Percentiles rank a stretch among this genome's conserved stretches.
phyloP scores from a whole-genome alignment of 805 yeast species.

The Starmerella floricola region DNA sequence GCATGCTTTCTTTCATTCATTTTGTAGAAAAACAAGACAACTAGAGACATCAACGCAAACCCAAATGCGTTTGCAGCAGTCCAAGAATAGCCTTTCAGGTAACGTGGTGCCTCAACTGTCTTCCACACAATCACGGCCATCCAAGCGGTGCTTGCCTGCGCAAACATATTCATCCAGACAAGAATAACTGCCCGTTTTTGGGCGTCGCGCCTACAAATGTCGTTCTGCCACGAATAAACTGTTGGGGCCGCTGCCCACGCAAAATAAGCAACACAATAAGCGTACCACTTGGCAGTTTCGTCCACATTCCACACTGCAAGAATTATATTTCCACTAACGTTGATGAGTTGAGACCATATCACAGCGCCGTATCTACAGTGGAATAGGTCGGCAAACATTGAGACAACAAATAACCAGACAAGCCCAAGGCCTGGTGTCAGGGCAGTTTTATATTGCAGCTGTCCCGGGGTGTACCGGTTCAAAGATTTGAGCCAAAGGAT shows the following conservation, averaged over 20 bases:
- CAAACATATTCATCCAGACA: conserved; percentile 40
- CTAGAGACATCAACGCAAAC: conserved; percentile 20
- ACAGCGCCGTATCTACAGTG: conserved; percentile 46
- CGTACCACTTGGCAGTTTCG: conserved; percentile 48
- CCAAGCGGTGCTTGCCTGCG: conserved; percentile 46
- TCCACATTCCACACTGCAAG: conserved; percentile 46
- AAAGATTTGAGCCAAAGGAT: conserved; percentile 50
- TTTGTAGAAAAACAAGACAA: conserved; percentile 18
- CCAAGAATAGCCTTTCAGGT: conserved; percentile 23
- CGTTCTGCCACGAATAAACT: conserved; percentile 47
- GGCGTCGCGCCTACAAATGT: conserved; percentile 43
- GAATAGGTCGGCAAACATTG: conserved; percentile 36
- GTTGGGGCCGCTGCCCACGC: conserved; percentile 54
- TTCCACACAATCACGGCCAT: conserved; percentile 38
- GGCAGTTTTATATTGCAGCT: conserved; percentile 40
- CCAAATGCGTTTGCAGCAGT: conserved; percentile 20
- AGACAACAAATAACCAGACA: conserved; percentile 27
- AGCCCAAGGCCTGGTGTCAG: conserved; percentile 48
- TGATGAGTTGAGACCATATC: conserved; percentile 40
- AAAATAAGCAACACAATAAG: conserved; percentile 43
- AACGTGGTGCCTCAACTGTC: conserved; percentile 25
- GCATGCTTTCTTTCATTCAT: conserved; percentile 15
- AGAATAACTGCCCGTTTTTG: conserved; percentile 42
- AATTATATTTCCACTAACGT: conserved; percentile 40
- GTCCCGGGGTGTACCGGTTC: conserved; percentile 34